Evolutionary conservation across 164 flowering plant species (phyloP), one percentile per base, ranked within the genome.

Genomic region (Dillenia suffruticosa): DNA sequence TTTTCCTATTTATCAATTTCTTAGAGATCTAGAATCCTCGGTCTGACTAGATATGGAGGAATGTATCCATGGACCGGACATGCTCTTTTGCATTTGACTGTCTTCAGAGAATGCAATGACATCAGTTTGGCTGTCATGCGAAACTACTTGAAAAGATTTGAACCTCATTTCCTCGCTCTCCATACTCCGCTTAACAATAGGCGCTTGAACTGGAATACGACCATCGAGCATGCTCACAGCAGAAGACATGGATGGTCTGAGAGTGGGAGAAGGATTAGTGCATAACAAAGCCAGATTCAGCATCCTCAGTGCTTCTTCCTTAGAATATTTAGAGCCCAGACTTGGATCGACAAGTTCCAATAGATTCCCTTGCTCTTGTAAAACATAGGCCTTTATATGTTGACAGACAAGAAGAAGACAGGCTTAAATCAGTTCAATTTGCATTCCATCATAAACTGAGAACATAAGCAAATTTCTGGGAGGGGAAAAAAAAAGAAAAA

Each of bases 211-310:
- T 43, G 79, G 62, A 17, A 59, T 67, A 66, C 72, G 64, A n/a
- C 97, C 93, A 57, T 90, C 86, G 6, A 90, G 83, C 97, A 90
- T 90, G 44, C 79, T 74, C 65, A 86, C 86, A 0, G 71, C 92
- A 11, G 79, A 77, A 16, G 95, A 84, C 92, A 90, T 90, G n/a
- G 76, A 1, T n/a, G 97, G 97, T 60, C 97, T 78, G 7, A 82
- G 79, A 51, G 82, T 65, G 9, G 92, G 89, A 62, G 92, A 86
- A 8, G 85, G 83, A 58, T 85, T 86, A 17, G 91, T 73, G 86
- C 97, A 90, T 11, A 90, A 57, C n/a, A 90, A 79, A 47, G 79
- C 84, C 47, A 90, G 8, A 51, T 78, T 77, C 17, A 90, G 58
- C 83, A 85, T 82, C 53, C 74, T 70, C 74, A 72, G 40, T 19